These are phyloP conservation scores for Ceriops tagal DNA, from an alignment of 345 rosid genomes.

Conservation along the genomic window DNA sequence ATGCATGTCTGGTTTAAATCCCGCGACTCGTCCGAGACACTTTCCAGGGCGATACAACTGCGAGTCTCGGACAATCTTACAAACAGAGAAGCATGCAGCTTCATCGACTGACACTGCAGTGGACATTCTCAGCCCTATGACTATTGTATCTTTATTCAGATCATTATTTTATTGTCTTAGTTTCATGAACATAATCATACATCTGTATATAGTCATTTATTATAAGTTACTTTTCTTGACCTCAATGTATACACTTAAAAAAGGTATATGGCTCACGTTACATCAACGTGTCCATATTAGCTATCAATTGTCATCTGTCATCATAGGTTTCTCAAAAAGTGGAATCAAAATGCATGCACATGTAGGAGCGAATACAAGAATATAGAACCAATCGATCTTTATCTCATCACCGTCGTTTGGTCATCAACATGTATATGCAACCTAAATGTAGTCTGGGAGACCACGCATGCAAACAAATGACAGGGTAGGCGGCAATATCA, in stretches of 20 bases:
- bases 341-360: conserved; percentile 15
- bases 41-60: conserved; percentile 6
- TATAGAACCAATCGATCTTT: neutral
- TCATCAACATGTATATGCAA: conserved; percentile 11
- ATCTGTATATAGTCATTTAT: no score
- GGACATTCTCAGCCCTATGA: neutral
- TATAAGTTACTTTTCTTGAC: no score
- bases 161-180: no score
- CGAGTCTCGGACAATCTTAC: no score
- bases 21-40: conserved; percentile 15
- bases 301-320: no score
- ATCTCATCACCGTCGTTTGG: conserved; percentile 6
- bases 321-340: no score
- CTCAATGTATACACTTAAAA: no score
- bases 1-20: conserved; percentile 21
- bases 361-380: neutral
- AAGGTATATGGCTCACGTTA: no score
- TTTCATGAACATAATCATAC: no score
- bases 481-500: conserved; percentile 11
- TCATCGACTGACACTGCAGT: conserved; percentile 11
- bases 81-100: conserved; percentile 33
- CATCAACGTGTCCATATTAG: no score
- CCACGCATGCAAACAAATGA: neutral
- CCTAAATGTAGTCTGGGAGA: conserved; percentile 13
- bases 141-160: no score